A percentile compares a stretch with the other conserved stretches of the same genome.
phyloP scores from a whole-genome alignment of 176 grass and related monocot species.

The Avena atlantica region DNA sequence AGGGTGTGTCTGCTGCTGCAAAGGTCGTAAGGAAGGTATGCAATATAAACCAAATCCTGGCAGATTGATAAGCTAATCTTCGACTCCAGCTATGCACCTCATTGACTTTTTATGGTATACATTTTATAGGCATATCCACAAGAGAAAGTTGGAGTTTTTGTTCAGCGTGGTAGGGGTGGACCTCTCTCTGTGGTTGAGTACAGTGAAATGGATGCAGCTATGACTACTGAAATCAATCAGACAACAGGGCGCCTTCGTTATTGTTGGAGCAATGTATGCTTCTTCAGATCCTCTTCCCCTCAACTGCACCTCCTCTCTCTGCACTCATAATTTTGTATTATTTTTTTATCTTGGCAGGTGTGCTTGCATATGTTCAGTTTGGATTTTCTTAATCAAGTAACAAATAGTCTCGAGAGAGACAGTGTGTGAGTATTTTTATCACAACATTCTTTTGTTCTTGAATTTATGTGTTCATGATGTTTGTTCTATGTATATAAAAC shows the following conservation, averaged over 20 bases:
- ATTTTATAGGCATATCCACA: conserved; percentile 89
- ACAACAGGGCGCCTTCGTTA: conserved; percentile 91
- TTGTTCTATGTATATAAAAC: background rate
- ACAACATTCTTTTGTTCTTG: conserved; percentile 27
- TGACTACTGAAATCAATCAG: conserved; percentile 96
- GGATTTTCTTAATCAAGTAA: conserved; percentile 94
- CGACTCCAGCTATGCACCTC: background rate
- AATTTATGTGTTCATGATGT: conserved; percentile 23
- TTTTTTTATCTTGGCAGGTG: conserved; percentile 51
- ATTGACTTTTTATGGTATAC: conserved; percentile 25
- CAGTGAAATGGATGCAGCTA: conserved; percentile 92
- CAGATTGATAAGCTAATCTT: conserved; percentile 32
- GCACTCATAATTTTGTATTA: too few species aligned
- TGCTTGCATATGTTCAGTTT: conserved; percentile 94
- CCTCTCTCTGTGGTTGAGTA: conserved; percentile 89
- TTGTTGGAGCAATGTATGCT: conserved; percentile 98
- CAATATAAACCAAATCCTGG: conserved; percentile 17
- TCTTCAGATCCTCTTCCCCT: conserved; percentile 5
- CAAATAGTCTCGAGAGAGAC: conserved; percentile 87
- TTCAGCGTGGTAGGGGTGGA: conserved; percentile 85
- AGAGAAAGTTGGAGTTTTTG: conserved; percentile 98
- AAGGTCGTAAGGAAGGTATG: conserved; percentile 93
- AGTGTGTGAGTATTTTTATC: conserved; percentile 73
- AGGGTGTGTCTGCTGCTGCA: conserved; percentile 79
- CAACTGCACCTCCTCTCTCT: background rate